Conservation (phyloP, 1,139 yeast species). For the Hemisphaericaspora subhashii region DNA sequence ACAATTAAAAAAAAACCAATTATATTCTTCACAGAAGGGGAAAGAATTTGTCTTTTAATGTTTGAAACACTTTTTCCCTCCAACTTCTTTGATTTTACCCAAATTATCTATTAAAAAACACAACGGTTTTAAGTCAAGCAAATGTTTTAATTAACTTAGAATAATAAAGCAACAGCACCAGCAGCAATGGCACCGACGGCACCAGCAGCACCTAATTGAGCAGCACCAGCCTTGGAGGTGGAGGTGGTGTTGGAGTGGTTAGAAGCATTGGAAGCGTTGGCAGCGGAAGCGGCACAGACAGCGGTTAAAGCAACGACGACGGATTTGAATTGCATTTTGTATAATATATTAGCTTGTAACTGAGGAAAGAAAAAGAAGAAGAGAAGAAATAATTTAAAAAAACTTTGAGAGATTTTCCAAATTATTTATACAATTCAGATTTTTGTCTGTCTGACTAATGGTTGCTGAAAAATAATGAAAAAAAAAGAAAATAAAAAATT, state of each 20-base stretch:
- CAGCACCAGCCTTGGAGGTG: conserved; percentile 27
- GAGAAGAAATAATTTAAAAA: background rate
- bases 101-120: conserved; percentile 2
- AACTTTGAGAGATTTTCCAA: conserved; percentile 1
- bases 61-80: background rate
- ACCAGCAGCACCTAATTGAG: conserved; percentile 31
- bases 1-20: conserved; percentile 5
- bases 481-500: conserved; percentile 1
- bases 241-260: conserved; percentile 12
- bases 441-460: background rate
- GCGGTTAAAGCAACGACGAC: conserved; percentile 48
- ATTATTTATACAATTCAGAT: conserved; percentile 4
- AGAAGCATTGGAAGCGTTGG: conserved; percentile 31
- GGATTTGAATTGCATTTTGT: conserved; percentile 47
- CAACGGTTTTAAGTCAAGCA: conserved; percentile 4
- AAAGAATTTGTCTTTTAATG: background rate
- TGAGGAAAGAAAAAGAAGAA: conserved; percentile 4
- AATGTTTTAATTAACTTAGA: conserved; percentile 26
- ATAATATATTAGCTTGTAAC: conserved; percentile 3
- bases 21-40: conserved; percentile 2
- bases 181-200: conserved; percentile 41
- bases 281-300: conserved; percentile 45
- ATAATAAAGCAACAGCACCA: conserved; percentile 48
- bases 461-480: background rate
- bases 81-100: background rate